Evolutionary conservation across 1,139 yeast species (phyloP).

Genomic region (Candida sanyaensis): DNA sequence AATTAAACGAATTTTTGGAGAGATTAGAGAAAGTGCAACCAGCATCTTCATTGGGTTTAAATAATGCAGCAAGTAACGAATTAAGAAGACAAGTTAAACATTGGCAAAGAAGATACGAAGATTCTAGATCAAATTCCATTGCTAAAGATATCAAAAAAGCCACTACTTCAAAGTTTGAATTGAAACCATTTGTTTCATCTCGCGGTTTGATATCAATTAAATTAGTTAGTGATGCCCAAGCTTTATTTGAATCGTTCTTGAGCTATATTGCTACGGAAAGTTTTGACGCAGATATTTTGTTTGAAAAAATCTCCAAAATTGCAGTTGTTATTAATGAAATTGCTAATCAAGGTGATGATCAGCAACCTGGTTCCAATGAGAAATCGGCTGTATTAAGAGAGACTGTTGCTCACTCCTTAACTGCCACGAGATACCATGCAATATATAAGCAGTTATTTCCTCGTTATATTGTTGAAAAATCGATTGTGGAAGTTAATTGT

Average conservation of each 20-base stretch:
- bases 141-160: constrained; percentile 22
- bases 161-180: constrained; percentile 24
- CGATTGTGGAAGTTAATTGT: constrained; percentile 74
- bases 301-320: constrained; percentile 55
- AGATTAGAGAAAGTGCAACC: constrained; percentile 26
- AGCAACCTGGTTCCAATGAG: constrained; percentile 36
- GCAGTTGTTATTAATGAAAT: constrained; percentile 53
- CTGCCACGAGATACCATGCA: constrained; percentile 78
- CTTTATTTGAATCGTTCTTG: constrained; percentile 48
- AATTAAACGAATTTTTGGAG: constrained; percentile 29
- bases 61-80: constrained; percentile 21
- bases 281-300: constrained; percentile 45
- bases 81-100: constrained; percentile 33
- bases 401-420: constrained; percentile 72
- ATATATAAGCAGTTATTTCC: constrained; percentile 68
- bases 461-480: constrained; percentile 69
- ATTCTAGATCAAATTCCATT: constrained; percentile 33
- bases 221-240: constrained; percentile 46
- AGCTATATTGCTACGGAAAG: constrained; percentile 32
- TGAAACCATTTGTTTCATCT: constrained; percentile 34
- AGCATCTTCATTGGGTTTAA: constrained; percentile 15
- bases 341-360: constrained; percentile 43
- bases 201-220: constrained; percentile 48
- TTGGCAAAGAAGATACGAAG: constrained; percentile 53
- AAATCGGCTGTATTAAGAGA: constrained; percentile 54